Base-by-base conservation (phyloP, 2,329 filamentous ascomycete genomes). In the Alternaria novae-zelandiae region DNA sequence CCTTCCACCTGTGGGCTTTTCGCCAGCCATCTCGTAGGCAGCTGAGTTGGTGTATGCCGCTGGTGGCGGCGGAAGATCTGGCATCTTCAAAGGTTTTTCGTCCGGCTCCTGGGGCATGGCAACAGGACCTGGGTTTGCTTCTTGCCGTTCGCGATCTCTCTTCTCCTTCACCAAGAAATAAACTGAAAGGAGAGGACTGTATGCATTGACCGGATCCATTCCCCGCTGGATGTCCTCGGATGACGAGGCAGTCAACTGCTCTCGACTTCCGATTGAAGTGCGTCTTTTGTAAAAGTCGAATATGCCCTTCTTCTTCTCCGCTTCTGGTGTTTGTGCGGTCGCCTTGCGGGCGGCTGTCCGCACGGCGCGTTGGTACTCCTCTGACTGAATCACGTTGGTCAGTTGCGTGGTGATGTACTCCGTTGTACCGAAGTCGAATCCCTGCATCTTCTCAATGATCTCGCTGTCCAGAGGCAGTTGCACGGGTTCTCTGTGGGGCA, bases 111-210 rank as follows among this genome's bases (percentile, higher is more conserved):
- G 84, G 15, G 87, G 87, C 74, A 90, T 83, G 20, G 83, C 83
- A 26, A 86, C 74, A 59, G 86, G 86, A 21, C 88, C 87, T 53
- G 89, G 87, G 63, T 89, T 89, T 41, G 82, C 78, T 70, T 88
- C 86, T 23, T 82, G 76, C 49, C 83, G 81, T 73, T 98, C 94
- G 36, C 93, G 89, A 54, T 96, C 93, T 67, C 93, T 89, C 82
- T 98, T 98, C 83, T 99, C 96, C 70, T 89, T 90, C n/a, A 97
- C 96, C 4, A 99, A 87, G 74, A 97, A 97, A 80, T 99, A 99
- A 13, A 99, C 90, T 2, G 96, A 98, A 8, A 98, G 85, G 13
- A 98, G 84, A 8, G 96, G 96, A 72, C 92, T 95, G 78, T 92
- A 99, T 5, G 96, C 96, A 78, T 98, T 98, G 61, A 97, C 83